Evolutionary conservation across 495 filamentous ascomycete species (phyloP).

Genomic region (Penicillium flavigenum): DNA sequence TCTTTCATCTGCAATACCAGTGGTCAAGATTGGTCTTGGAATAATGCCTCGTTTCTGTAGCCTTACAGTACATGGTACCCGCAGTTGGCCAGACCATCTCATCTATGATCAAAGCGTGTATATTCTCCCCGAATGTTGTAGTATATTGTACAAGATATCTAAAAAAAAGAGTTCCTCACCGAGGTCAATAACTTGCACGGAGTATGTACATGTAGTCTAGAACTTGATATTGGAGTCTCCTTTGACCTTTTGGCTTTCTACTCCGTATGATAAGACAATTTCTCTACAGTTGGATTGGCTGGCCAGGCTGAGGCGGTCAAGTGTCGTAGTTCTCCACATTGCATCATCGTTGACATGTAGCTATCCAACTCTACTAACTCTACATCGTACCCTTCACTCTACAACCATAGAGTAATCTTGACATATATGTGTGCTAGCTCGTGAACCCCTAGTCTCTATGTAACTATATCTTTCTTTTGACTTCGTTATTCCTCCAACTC

Average conservation of each 20-base stretch:
- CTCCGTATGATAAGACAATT: conserved; percentile 21
- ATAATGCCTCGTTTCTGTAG: conserved; percentile 4
- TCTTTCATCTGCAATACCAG: neutral
- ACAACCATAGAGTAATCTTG: no score
- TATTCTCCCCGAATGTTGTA: neutral
- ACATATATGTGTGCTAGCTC: neutral
- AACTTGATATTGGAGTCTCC: neutral
- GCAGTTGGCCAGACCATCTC: neutral
- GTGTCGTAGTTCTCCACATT: conserved; percentile 24
- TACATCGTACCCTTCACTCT: neutral
- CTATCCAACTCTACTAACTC: neutral
- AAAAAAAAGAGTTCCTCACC: neutral
- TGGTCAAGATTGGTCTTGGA: neutral
- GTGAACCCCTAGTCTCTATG: neutral
- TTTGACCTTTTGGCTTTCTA: neutral
- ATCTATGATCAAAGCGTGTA: neutral
- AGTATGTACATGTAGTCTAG: neutral
- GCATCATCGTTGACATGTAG: conserved; percentile 19
- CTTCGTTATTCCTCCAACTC: neutral
- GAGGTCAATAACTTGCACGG: neutral
- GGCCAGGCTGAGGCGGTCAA: conserved; percentile 27
- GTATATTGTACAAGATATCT: neutral
- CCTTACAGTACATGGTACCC: neutral
- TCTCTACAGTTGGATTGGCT: conserved; percentile 19
- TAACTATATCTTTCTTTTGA: neutral